Evolutionary conservation across 371 early-diverging fungal genomes (phyloP), one percentile per base, ranked within the genome.

Genomic region (Batkoa obscura): DNA sequence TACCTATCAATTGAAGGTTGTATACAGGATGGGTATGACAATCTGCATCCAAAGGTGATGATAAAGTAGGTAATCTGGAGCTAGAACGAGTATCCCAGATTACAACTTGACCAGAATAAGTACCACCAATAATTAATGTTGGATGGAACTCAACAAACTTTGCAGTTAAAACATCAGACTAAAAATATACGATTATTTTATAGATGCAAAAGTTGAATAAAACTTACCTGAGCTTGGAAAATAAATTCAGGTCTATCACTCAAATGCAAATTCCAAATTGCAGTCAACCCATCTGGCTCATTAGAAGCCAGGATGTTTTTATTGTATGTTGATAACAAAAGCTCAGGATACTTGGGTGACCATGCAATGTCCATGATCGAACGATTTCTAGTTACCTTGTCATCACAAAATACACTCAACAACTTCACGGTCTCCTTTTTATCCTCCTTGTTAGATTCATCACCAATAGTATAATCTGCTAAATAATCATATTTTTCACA

Each of bases 21-120:
- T 88, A 92, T 2, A 97, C 86, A 3, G 96, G 96, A 68, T 97
- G 94, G 1, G 96, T 90, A 64, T 97, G 98, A 1, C 96, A 94
- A 34, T 78, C 80, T 6, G 86, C 85, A 1, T 90, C 86, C 38
- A 94, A 73, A 31, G 94, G 86, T 0, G 86, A 86, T 64, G 84
- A 82, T 49, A 83, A 72, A n/a, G 84, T 81, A 12, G 89, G 89
- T 17, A 77, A 65, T 4, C 83, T 73, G 64, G 90, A 90, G 12
- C 15, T 34, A 17, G 93, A 76, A 33, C 98, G 80, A 23, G 81
- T 94, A 69, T 97, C 98, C 96, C 96, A 97, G 15, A 94, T 67
- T 6, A 91, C 74, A 60, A 97, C 84, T 67, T 97, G 96, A 9
- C 98, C 98, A 36, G 94, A 89, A 63, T 90, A 94, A 1, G 95